Percentiles rank a stretch among this genome's conserved stretches.
Conservation (phyloP, 768 basidiomycete species). For the Lactarius tabidus region DNA sequence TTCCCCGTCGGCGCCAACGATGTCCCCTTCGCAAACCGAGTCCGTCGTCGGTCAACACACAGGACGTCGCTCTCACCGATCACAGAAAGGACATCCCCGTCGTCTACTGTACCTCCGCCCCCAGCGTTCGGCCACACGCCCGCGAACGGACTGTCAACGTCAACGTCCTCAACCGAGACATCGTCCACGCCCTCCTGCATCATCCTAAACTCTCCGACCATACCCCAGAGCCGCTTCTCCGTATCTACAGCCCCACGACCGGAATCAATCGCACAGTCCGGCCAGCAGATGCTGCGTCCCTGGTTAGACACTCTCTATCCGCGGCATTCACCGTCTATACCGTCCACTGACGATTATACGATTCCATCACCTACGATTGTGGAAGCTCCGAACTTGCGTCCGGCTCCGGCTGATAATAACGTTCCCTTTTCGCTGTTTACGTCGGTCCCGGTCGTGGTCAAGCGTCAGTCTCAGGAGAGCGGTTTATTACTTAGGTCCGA, state of each 20-base stretch:
- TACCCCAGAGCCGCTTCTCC: neutral
- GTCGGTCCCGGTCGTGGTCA: constrained; percentile 8
- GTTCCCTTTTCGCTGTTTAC: constrained; percentile 14
- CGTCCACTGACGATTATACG: neutral
- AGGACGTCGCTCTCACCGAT: constrained; percentile 11
- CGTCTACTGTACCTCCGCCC: neutral
- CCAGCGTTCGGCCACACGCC: neutral
- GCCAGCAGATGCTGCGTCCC: neutral
- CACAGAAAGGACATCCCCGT: constrained; percentile 13
- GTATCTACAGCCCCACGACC: neutral
- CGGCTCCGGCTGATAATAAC: neutral
- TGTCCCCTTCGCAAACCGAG: constrained; percentile 5
- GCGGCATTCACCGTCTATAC: neutral
- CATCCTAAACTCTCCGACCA: neutral
- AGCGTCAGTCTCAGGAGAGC: neutral
- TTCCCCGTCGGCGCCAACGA: neutral
- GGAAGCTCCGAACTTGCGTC: neutral
- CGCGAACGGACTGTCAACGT: constrained; percentile 2
- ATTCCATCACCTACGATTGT: constrained; percentile 4
- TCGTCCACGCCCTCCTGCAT: constrained; percentile 3
- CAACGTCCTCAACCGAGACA: constrained; percentile 5
- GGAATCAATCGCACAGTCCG: neutral
- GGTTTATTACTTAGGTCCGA: neutral
- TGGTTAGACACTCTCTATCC: constrained; percentile 6
- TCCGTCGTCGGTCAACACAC: constrained; percentile 13